Conservation (phyloP, 2,329 filamentous ascomycete genomes). For the Scortechinia acanthostroma region DNA sequence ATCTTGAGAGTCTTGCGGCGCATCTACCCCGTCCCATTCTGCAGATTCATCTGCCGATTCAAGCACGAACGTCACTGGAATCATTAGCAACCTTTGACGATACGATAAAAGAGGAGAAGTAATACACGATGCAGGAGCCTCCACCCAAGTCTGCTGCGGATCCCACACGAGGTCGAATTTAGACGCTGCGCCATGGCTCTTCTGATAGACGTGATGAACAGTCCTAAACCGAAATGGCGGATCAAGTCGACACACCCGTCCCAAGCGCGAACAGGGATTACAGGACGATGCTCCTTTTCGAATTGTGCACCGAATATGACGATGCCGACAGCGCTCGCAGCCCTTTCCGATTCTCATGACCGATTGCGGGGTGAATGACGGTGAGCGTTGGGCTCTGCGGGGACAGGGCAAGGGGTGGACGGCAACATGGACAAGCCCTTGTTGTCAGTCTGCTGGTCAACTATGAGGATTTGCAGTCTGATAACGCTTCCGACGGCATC, state of each 20-base stretch:
- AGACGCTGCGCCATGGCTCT: constrained; percentile 12
- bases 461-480: too few species aligned
- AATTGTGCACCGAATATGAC: constrained; percentile 21
- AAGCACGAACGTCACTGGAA: constrained; percentile 4
- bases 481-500: too few species aligned
- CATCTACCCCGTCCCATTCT: constrained; percentile 5
- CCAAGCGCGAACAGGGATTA: constrained; percentile 15
- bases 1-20: constrained; percentile 13
- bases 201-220: constrained; percentile 21
- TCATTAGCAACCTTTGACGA: neutral
- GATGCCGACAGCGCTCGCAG: constrained; percentile 21
- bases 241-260: constrained; percentile 17
- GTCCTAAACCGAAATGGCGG: constrained; percentile 20
- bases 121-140: constrained; percentile 15
- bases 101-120: neutral
- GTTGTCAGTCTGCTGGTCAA: too few species aligned
- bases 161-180: constrained; percentile 19
- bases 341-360: constrained; percentile 9
- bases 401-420: too few species aligned
- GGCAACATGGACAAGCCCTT: too few species aligned
- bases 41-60: constrained; percentile 7
- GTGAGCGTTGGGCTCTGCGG: neutral
- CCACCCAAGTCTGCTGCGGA: constrained; percentile 18
- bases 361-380: neutral
- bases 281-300: constrained; percentile 15